phyloP scores from a whole-genome alignment of 176 grass and related monocot genomes.

The Hyparrhenia diplandra region DNA sequence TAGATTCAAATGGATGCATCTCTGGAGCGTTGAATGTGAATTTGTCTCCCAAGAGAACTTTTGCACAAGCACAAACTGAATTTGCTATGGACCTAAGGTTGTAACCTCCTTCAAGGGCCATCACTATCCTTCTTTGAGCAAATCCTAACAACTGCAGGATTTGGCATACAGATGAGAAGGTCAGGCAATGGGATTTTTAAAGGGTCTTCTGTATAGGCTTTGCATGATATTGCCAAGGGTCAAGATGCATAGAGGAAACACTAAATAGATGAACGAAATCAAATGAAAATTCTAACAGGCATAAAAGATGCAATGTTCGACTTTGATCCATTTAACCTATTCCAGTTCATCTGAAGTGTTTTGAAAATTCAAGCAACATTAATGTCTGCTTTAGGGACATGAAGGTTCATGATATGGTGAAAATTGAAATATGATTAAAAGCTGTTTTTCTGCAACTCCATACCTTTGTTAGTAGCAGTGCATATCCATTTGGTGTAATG shows the following conservation, averaged over 20 bases:
- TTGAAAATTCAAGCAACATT: conserved; percentile 5
- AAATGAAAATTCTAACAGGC: conserved; percentile 7
- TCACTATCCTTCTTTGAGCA: conserved; percentile 88
- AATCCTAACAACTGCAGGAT: conserved; percentile 66
- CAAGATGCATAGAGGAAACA: conserved; percentile 15
- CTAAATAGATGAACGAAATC: background rate
- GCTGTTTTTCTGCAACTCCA: background rate
- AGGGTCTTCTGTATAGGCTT: background rate
- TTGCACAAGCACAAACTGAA: conserved; percentile 79
- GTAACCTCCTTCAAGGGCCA: conserved; percentile 96
- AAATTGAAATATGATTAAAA: conserved; percentile 8
- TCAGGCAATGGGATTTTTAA: background rate
- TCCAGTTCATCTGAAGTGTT: background rate
- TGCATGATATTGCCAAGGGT: background rate
- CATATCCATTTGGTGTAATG: conserved; percentile 91
- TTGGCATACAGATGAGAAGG: conserved; percentile 26
- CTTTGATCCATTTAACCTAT: background rate
- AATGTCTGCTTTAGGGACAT: background rate
- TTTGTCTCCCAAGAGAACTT: conserved; percentile 77
- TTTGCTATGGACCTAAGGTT: conserved; percentile 88
- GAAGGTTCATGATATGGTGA: background rate
- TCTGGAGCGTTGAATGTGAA: conserved; percentile 34
- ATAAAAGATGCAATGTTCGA: background rate
- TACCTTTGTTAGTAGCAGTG: conserved; percentile 83
- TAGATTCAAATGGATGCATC: conserved; percentile 64